Evolutionary conservation across 2,329 filamentous ascomycete species (phyloP), one percentile per base, ranked within the genome.

Genomic region (Paraphoma chrysanthemicola): DNA sequence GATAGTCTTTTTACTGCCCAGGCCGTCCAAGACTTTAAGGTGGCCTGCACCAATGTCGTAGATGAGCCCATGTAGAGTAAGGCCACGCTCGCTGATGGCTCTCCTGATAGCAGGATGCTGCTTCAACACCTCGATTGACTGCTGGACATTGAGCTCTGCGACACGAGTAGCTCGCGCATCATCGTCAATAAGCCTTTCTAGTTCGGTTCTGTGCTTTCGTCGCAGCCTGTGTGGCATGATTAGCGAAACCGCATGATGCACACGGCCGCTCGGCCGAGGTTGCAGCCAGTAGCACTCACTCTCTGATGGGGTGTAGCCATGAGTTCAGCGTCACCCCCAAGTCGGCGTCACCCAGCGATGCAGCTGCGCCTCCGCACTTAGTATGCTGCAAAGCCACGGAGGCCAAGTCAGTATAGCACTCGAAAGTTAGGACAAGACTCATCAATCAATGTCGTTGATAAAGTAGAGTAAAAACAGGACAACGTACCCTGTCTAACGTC

Each of bases 41-140:
- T 82, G 72, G n/a, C 85, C 85, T 23, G 74, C 82, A 4, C 73
- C 83, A 56, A 88, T 81, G 67, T 95, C 88, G 73, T 91, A 94
- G 12, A 96, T 81, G 51, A 88, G 82, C n/a, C 91, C 92, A 74
- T 95, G 91, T 6, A 96, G 84, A 76, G 89, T 80, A 42, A 96
- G 77, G 1, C 88, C 90, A 29, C 90, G 82, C 67, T 92, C 87
- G 62, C 81, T 76, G 57, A 93, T 86, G 28, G 90, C 91, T 59
- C 91, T 88, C 68, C 88, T 83, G 30, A 96, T 84, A 23, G 85
- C 84, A 48, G 83, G 81, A 76, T 92, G 93, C 71, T 86, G 82
- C 80, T 88, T 85, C 54, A 95, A 77, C 17, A 86, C 84, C 64
- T 87, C 81, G 56, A 94, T 81, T 23, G 90, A 89, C 33, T 84